Evolutionary conservation across 2,329 filamentous ascomycete genomes (phyloP).

Genomic region (Colletotrichum navitas): DNA sequence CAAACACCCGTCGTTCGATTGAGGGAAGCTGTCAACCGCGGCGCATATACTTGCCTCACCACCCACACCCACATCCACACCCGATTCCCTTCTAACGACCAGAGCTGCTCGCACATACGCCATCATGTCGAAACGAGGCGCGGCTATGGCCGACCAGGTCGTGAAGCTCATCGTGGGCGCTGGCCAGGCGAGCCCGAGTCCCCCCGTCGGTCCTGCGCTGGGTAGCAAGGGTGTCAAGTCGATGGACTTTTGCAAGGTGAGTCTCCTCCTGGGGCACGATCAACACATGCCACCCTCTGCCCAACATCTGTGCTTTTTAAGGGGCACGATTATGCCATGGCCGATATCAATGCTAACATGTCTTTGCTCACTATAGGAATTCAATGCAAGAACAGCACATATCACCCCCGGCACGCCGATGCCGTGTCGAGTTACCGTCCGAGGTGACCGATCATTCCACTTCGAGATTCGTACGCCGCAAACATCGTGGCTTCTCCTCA

Average conservation of each 20-base stretch:
- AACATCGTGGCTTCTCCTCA: slow-evolving; percentile 90
- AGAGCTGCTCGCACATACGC: slow-evolving; percentile 40
- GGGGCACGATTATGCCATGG: slow-evolving; percentile 31
- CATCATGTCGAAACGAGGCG: slow-evolving; percentile 66
- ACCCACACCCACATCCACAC: neutral
- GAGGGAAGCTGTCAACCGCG: slow-evolving; percentile 17
- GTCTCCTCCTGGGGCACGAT: slow-evolving; percentile 40
- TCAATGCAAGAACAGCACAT: slow-evolving; percentile 93
- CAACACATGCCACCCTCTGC: slow-evolving; percentile 36
- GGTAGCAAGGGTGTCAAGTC: slow-evolving; percentile 98
- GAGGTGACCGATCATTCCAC: slow-evolving; percentile 90
- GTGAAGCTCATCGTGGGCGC: slow-evolving; percentile 98
- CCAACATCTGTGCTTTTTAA: slow-evolving; percentile 34
- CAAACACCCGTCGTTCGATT: slow-evolving; percentile 27
- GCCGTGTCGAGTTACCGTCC: slow-evolving; percentile 90
- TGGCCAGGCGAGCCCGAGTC: slow-evolving; percentile 93
- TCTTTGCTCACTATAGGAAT: slow-evolving; percentile 73
- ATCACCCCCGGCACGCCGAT: slow-evolving; percentile 86
- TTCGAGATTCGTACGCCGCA: slow-evolving; percentile 95
- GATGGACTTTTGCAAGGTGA: slow-evolving; percentile 99
- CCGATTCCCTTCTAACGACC: neutral
- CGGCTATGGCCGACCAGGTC: slow-evolving; percentile 72
- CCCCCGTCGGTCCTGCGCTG: slow-evolving; percentile 94
- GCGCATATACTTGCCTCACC: slow-evolving; percentile 22
- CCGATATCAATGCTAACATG: slow-evolving; percentile 38